Base-by-base conservation (phyloP, 805 yeast species). In the Candida tammaniensis region DNA sequence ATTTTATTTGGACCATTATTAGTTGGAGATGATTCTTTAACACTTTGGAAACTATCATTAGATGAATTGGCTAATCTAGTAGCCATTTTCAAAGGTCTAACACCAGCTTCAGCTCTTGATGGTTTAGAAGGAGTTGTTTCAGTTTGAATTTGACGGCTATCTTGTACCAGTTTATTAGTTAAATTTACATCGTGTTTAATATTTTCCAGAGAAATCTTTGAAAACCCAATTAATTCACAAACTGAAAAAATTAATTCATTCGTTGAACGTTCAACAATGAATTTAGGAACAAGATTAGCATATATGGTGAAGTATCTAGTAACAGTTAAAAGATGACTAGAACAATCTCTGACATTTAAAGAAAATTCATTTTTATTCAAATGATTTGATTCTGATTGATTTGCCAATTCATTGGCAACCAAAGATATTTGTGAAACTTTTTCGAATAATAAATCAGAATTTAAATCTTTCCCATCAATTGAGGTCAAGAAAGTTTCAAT, bases 271-370 rank as follows among this genome's bases (percentile, higher is more conserved):
- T 86, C 82, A 13, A 88, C 71, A 2, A 87, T 72, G 14, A 82
- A 61, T 34, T 70, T 72, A 0, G 96, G 96, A 36, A 86, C 59
- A 2, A 85, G 50, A n/a, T 71, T 68, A 4, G 73, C 64, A 46
- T 83, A 81, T 8, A 79, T 61, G 1, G 84, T 76, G 55, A 67
- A 83, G 51, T 86, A 86, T 49, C 96, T 71, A 1, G 89, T 75
- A 1, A 87, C 72, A 3, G 95, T 80, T 26, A 91, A 76, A 0
- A 80, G 74, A 57, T 83, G 87, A 12, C 88, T 77, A 16, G 84
- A 73, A 1, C 91, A 71, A 28, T 82, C 81, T 36, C 81, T 75
- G 4, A 85, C 67, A 16, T 76, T 50, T 27, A 67, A 54, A 27
- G 78, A 57, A 51, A 66, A 59, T 39, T 74, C 63, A 42, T 54